Evolutionary conservation across 495 filamentous ascomycete species (phyloP), one percentile per base, ranked within the genome.

Genomic region (Aspergillus baeticus): DNA sequence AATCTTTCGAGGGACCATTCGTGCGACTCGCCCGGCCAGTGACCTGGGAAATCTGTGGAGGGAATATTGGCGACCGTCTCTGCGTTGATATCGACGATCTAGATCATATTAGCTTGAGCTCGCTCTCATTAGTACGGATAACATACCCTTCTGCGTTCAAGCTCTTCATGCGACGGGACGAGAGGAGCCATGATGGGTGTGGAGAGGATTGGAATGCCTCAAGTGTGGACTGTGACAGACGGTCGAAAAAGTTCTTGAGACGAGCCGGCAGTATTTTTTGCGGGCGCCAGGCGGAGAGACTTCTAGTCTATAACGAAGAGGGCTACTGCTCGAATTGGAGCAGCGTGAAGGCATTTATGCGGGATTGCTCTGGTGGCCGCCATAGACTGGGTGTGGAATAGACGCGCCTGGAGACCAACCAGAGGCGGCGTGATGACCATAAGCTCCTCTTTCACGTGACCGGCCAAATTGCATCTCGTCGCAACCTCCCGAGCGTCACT

Each of bases 21-120:
- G 68, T 96, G 86, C 72, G 95, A 88, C 74, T 99, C 94, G 60
- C 89, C 90, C 2, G 91, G 89, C 73, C 85, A 96, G 72, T 96
- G 89, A 39, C 86, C 85, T 2, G 95, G 95, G 71, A 91, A 96
- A 67, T 97, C 92, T 58, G 84, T 95, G 23, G 89, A 89, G 63
- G 89, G 78, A 66, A 92, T 86, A 72, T 98, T 85, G 58, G 87
- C 90, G 62, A 98, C 86, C 21, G 88, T 96, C 70, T 98, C 92
- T 43, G 83, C 74, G 71, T 92, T 88, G 76, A 98, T 84, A 60
- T 86, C 84, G 66, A 99, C 85, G 54, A 89, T 86, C 90, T 96
- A 60, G 54, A 35, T 39, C 26, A 29, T 29, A n/a, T 62, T n/a
- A 21, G 35, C 66, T 60, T 69, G 66, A 41, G 45, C 4, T 50